Percentiles rank a stretch among this genome's conserved stretches.
phyloP scores from a whole-genome alignment of 805 yeast species.

The Sporopachydermia lactativora region DNA sequence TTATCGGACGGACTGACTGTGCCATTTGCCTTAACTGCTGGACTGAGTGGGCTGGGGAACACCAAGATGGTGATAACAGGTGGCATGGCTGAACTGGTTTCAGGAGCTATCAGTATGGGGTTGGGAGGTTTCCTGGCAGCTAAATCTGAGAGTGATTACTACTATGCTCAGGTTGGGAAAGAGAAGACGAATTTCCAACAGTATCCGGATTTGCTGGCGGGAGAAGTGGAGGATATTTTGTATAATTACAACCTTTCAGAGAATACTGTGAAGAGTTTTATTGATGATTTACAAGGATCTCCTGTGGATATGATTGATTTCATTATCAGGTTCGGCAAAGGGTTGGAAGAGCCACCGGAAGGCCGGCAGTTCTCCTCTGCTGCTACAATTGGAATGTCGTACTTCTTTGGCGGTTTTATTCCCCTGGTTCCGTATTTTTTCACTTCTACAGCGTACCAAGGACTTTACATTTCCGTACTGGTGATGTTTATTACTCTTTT shows the following conservation, averaged over 20 bases:
- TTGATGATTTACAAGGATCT: constrained; percentile 62
- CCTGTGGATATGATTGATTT: constrained; percentile 77
- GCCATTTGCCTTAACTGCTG: constrained; percentile 98
- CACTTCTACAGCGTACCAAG: constrained; percentile 57
- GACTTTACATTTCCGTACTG: constrained; percentile 57
- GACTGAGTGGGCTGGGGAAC: constrained; percentile 81
- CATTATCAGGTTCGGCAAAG: constrained; percentile 76
- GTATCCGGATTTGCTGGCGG: constrained; percentile 34
- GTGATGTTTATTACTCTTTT: constrained; percentile 81
- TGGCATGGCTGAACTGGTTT: constrained; percentile 93
- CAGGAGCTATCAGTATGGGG: constrained; percentile 97
- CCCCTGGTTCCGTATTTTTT: constrained; percentile 90
- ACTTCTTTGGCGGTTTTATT: constrained; percentile 84
- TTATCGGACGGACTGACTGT: constrained; percentile 92
- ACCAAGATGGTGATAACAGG: constrained; percentile 88
- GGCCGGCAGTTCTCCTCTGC: constrained; percentile 84
- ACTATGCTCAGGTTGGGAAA: constrained; percentile 52
- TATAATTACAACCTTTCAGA: constrained; percentile 55
- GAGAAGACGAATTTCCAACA: constrained; percentile 58
- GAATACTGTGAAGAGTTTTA: constrained; percentile 57
- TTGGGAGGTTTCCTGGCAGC: constrained; percentile 96
- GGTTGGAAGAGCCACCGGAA: constrained; percentile 91
- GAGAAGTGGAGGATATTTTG: constrained; percentile 69
- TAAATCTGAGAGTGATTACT: constrained; percentile 69
- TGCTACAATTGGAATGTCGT: constrained; percentile 76